These are phyloP conservation scores for Raffaelea ambrosiae DNA, from an alignment of 2,329 filamentous ascomycete species.

Conservation along the genomic window DNA sequence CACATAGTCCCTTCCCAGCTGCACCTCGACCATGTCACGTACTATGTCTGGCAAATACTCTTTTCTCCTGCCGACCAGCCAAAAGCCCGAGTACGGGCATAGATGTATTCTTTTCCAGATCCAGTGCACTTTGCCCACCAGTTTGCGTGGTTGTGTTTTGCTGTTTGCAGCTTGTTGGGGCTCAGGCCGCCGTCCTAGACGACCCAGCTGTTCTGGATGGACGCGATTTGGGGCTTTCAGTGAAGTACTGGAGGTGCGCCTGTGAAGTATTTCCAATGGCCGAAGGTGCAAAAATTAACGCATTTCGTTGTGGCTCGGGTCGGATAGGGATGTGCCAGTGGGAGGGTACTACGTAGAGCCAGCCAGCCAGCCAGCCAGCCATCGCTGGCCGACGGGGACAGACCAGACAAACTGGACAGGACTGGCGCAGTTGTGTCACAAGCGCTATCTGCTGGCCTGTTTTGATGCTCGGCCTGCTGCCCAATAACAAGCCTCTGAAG, in stretches of 20 bases:
- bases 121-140: not conserved
- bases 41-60: not conserved
- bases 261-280: not conserved
- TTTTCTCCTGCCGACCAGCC: not conserved
- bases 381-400: too few species aligned
- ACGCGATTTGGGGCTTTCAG: constrained; percentile 5
- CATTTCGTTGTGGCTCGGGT: constrained; percentile 1
- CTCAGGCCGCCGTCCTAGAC: not conserved
- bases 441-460: not conserved
- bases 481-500: constrained; percentile 11
- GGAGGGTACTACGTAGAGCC: too few species aligned
- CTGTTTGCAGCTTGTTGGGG: not conserved
- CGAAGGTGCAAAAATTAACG: not conserved
- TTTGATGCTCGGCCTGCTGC: constrained; percentile 4
- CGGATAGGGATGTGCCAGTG: too few species aligned
- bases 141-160: constrained; percentile 3
- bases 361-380: too few species aligned
- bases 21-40: not conserved
- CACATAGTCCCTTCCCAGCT: not conserved
- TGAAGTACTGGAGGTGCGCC: constrained; percentile 2
- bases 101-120: not conserved
- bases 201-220: constrained; percentile 6
- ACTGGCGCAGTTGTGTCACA: constrained; percentile 7
- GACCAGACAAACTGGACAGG: too few species aligned
- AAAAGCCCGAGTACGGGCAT: not conserved